phyloP scores from a whole-genome alignment of 805 yeast genomes.

The Candida chilensis region DNA sequence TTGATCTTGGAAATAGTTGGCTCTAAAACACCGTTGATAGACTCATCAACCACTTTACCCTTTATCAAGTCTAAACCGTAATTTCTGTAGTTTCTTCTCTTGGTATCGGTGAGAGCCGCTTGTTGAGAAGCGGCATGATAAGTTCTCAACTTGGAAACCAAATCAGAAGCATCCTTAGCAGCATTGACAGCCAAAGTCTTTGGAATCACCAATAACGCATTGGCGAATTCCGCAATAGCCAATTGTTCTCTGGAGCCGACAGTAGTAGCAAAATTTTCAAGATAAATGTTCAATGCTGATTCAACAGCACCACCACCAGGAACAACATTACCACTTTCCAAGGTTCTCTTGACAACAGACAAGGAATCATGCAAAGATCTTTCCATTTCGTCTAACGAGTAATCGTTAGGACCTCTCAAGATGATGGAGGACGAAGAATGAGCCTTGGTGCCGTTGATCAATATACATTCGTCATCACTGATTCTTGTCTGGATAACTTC shows the following conservation, averaged over 20 bases:
- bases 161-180: constrained; percentile 92
- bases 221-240: constrained; percentile 96
- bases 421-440: constrained; percentile 89
- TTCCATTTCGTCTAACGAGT: constrained; percentile 96
- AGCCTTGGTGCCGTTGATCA: constrained; percentile 81
- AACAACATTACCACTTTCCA: constrained; percentile 89
- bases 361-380: constrained; percentile 92
- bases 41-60: constrained; percentile 87
- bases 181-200: constrained; percentile 96
- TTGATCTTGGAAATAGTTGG: constrained; percentile 92
- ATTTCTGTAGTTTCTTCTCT: constrained; percentile 78
- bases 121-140: constrained; percentile 93
- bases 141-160: constrained; percentile 90
- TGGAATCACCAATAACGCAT: constrained; percentile 83
- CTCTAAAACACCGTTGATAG: constrained; percentile 81
- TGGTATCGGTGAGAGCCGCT: constrained; percentile 73
- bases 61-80: constrained; percentile 88
- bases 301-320: constrained; percentile 99
- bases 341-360: constrained; percentile 89
- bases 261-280: constrained; percentile 96
- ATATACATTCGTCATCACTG: constrained; percentile 95
- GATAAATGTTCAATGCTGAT: constrained; percentile 85
- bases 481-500: constrained; percentile 85
- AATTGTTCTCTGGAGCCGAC: constrained; percentile 96
- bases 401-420: constrained; percentile 93